Percentiles rank a stretch among this genome's conserved stretches.
phyloP scores from a whole-genome alignment of 2,329 filamentous ascomycete species.

The Pseudogymnoascus verrucosus region DNA sequence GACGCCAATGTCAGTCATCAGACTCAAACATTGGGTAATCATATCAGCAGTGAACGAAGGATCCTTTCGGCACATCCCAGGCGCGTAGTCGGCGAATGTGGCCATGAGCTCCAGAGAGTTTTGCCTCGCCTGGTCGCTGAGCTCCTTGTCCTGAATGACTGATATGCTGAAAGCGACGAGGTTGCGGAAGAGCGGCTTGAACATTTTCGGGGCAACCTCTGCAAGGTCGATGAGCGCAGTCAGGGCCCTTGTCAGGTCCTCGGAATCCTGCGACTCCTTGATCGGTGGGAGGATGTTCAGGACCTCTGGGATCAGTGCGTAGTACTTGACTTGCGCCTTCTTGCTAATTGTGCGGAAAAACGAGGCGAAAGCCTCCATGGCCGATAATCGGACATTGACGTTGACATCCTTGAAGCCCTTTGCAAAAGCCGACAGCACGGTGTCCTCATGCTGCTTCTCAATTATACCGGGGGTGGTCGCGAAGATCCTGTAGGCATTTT shows the following conservation, averaged over 20 bases:
- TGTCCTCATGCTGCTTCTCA: constrained; percentile 87
- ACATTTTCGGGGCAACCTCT: constrained; percentile 94
- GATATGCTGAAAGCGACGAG: constrained; percentile 88
- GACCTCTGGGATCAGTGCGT: constrained; percentile 76
- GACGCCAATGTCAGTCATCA: constrained; percentile 94
- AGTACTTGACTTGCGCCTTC: constrained; percentile 85
- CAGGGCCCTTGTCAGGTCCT: constrained; percentile 83
- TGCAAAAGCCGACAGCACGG: constrained; percentile 80
- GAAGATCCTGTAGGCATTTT: constrained; percentile 92
- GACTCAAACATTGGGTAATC: constrained; percentile 94
- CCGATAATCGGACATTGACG: constrained; percentile 72
- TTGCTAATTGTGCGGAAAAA: constrained; percentile 90
- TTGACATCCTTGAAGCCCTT: constrained; percentile 81
- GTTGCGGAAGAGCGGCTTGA: constrained; percentile 87
- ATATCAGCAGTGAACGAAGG: constrained; percentile 86
- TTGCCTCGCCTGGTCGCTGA: constrained; percentile 82
- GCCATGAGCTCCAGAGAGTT: constrained; percentile 96
- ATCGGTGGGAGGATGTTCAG: constrained; percentile 91
- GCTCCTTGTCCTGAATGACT: constrained; percentile 91
- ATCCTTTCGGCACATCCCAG: constrained; percentile 92
- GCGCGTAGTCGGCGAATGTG: constrained; percentile 91
- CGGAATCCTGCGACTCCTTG: constrained; percentile 84
- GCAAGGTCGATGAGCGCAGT: constrained; percentile 89
- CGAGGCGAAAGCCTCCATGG: constrained; percentile 92
- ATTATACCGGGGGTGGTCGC: constrained; percentile 92